Percentiles rank a stretch among this genome's conserved stretches.
phyloP scores from a whole-genome alignment of 2,329 filamentous ascomycete species.

The Phoma sp. region DNA sequence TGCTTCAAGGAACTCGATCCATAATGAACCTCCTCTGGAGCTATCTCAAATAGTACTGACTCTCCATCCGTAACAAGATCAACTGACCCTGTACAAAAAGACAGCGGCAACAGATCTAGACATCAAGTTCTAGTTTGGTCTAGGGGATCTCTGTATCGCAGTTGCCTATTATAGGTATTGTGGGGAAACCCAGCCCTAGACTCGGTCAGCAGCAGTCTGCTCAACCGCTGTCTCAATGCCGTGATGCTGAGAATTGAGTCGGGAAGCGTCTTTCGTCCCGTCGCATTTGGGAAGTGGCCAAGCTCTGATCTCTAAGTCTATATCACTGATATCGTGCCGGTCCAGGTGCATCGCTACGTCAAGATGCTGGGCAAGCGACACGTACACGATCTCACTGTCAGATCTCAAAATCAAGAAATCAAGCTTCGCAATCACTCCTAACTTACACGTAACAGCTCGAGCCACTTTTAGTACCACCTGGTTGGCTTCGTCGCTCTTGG shows the following conservation, averaged over 20 bases:
- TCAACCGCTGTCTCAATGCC: slow-evolving; percentile 35
- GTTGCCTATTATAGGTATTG: too few relatives aligned
- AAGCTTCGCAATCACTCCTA: slow-evolving; percentile 45
- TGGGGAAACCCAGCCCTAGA: too few relatives aligned
- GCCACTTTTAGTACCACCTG: slow-evolving; percentile 45
- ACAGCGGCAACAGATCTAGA: too few relatives aligned
- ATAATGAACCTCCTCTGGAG: too few relatives aligned
- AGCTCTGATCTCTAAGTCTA: slow-evolving; percentile 29
- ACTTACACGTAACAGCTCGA: not conserved
- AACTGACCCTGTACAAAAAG: too few relatives aligned
- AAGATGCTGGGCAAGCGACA: slow-evolving; percentile 43
- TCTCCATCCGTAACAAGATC: too few relatives aligned
- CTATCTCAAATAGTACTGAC: too few relatives aligned
- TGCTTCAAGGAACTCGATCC: too few relatives aligned
- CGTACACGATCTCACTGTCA: slow-evolving; percentile 26
- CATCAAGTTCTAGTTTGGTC: too few relatives aligned
- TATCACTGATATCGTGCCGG: slow-evolving; percentile 51
- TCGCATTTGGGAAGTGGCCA: slow-evolving; percentile 31
- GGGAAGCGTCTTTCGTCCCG: slow-evolving; percentile 30
- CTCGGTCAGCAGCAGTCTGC: slow-evolving; percentile 32
- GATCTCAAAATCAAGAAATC: slow-evolving; percentile 43
- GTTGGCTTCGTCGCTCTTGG: slow-evolving; percentile 50
- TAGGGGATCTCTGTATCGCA: too few relatives aligned
- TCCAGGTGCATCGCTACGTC: slow-evolving; percentile 38
- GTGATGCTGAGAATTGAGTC: slow-evolving; percentile 37